Base-by-base conservation (phyloP, 2,329 filamentous ascomycete genomes). In the Alternaria alternata region DNA sequence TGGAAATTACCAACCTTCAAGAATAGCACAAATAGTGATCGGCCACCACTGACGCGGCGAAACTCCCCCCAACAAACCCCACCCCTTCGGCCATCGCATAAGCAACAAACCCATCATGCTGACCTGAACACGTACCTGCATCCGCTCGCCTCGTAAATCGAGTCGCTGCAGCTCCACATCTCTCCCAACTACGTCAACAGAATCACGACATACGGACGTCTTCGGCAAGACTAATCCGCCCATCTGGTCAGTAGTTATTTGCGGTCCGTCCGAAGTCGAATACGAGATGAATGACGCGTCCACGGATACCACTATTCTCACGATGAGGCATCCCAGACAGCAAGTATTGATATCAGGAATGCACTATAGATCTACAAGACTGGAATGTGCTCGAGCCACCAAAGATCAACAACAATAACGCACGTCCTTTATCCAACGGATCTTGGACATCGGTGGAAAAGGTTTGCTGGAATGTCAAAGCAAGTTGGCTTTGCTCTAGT, bases 211-310 rank as follows among this genome's bases (percentile, higher is more conserved):
- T 24, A 26, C 46, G 46, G 46, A 49, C 46, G 20, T 24, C 46
- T 9, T 49, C 46, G 46, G 46, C 46, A 18, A 38, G 34, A 36
- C 34, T 38, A 26, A n/a, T 24, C 18, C 12, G 3, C 18, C 46
- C 46, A 48, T 8, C 8, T 22, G 4, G 18, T 7, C 12, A 41
- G 11, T 24, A 42, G 28, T n/a, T 7, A 9, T 14, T 36, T 16
- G 30, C 46, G 36, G 36, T 5, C 14, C 30, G 32, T 49, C 30
- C 46, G 9, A 11, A 24, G 20, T n/a, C 30, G 16, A 49, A 49
- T 26, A 49, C 18, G 46, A 49, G 46, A 49, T 26, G 11, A 49
- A 49, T 49, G 46, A 38, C 46, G 46, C 46, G 46, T 49, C 24
- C 24, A 12, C 16, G 43, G n/a, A 7, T 11, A 30, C 20, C 12